Evolutionary conservation across 2,329 filamentous ascomycete species (phyloP).

Genomic region (Teratosphaeriaceae sp.): DNA sequence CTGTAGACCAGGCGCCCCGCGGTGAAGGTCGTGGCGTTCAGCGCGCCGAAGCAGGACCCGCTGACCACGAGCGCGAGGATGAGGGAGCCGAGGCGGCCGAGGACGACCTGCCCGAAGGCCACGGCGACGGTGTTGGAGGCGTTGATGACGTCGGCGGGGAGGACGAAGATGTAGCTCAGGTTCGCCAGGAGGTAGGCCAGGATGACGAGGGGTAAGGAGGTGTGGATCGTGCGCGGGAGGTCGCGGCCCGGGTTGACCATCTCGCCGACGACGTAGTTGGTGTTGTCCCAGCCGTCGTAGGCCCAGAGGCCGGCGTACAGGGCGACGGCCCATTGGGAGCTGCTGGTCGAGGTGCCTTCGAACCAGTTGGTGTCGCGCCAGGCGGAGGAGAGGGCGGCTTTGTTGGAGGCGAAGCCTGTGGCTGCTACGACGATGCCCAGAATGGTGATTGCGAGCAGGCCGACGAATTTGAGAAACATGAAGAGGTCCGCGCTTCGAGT

Average conservation of each 20-base stretch:
- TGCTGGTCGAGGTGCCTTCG: conserved; percentile 69
- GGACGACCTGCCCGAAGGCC: conserved; percentile 83
- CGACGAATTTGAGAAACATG: conserved; percentile 96
- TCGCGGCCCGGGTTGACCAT: conserved; percentile 88
- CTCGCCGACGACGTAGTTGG: conserved; percentile 95
- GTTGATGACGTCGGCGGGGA: conserved; percentile 74
- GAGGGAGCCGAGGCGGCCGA: conserved; percentile 74
- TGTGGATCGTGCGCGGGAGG: conserved; percentile 90
- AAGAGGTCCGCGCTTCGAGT: conserved; percentile 84
- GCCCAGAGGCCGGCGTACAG: conserved; percentile 96
- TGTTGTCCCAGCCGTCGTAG: conserved; percentile 98
- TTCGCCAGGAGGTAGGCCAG: conserved; percentile 86
- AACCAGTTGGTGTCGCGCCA: conserved; percentile 88
- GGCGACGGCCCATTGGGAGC: conserved; percentile 86
- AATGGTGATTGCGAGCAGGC: conserved; percentile 76
- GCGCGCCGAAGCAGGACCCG: conserved; percentile 85
- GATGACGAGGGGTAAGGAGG: conserved; percentile 91
- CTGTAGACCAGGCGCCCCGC: conserved; percentile 87
- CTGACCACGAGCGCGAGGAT: conserved; percentile 83
- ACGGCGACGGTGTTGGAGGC: conserved; percentile 93
- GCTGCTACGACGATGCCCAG: conserved; percentile 82
- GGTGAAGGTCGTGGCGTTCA: conserved; percentile 93
- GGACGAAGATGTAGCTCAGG: conserved; percentile 86
- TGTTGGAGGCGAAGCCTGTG: conserved; percentile 74
- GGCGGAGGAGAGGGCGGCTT: conserved; percentile 52